A percentile compares a stretch with the other conserved stretches of the same genome.
Conservation (phyloP, 1,284 basidiomycete species). For the Somion occarium region DNA sequence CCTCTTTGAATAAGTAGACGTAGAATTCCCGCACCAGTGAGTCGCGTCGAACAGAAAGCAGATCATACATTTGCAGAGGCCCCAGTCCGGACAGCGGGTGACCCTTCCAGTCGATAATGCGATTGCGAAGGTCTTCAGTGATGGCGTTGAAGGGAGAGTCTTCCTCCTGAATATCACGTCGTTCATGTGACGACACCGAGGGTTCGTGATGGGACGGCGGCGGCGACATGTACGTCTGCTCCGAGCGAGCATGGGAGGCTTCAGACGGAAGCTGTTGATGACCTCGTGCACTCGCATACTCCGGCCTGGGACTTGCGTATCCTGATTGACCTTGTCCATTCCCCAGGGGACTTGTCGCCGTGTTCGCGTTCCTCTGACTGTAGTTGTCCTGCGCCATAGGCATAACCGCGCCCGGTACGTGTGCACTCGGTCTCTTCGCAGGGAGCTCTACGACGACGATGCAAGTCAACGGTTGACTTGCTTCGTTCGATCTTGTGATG, state of each 20-base stretch:
- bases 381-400: constrained; percentile 21
- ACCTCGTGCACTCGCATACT: constrained; percentile 18
- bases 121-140: constrained; percentile 80
- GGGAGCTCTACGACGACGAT: constrained; percentile 89
- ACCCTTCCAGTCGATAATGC: constrained; percentile 93
- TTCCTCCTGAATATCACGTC: constrained; percentile 28
- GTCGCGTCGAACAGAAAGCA: constrained; percentile 84
- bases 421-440: constrained; percentile 51
- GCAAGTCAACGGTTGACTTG: constrained; percentile 80
- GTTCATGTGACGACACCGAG: constrained; percentile 11
- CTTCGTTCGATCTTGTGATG: constrained; percentile 68
- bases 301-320: constrained; percentile 17
- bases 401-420: constrained; percentile 57
- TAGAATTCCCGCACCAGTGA: constrained; percentile 85
- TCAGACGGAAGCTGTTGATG: constrained; percentile 16
- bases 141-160: constrained; percentile 75
- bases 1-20: constrained; percentile 95
- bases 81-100: constrained; percentile 87
- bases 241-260: neutral
- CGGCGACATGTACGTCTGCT: constrained; percentile 19
- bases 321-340: too few relatives aligned
- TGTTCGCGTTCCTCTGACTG: constrained; percentile 10
- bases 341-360: constrained; percentile 14
- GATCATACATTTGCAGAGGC: constrained; percentile 85
- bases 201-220: constrained; percentile 16